These are phyloP conservation scores for Senna siamea DNA, from an alignment of 306 rosid genomes.

Conservation along the genomic window DNA sequence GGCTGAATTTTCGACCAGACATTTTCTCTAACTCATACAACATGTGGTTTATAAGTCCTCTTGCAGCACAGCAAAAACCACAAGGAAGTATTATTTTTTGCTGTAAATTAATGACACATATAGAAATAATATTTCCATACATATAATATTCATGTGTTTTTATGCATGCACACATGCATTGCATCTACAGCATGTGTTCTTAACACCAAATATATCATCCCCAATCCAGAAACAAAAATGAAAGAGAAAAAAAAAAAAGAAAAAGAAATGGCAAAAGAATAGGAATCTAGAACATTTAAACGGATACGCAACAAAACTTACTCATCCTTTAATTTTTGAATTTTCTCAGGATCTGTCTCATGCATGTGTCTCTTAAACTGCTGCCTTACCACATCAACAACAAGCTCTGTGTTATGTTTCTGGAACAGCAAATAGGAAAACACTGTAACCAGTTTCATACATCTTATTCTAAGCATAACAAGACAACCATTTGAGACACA, in stretches of 20 bases:
- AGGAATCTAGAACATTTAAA: constrained; percentile 30
- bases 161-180: constrained; percentile 22
- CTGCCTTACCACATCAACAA: constrained; percentile 79
- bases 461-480: constrained; percentile 4
- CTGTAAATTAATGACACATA: constrained; percentile 4
- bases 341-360: constrained; percentile 87
- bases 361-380: constrained; percentile 75
- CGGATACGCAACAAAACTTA: constrained; percentile 49
- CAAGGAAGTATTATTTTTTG: constrained; percentile 14
- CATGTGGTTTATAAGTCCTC: constrained; percentile 94
- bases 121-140: constrained; percentile 13
- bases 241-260: too few species aligned
- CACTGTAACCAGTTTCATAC: constrained; percentile 26
- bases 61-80: constrained; percentile 71
- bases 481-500: not conserved
- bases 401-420: constrained; percentile 77
- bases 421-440: constrained; percentile 43
- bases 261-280: not conserved
- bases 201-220: not conserved
- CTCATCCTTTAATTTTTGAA: constrained; percentile 89
- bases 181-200: constrained; percentile 5
- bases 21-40: constrained; percentile 69
- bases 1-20: constrained; percentile 79
- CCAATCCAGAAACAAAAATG: not conserved
- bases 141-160: not conserved